These are phyloP conservation scores for Zygoascus tannicola DNA, from an alignment of 805 yeast genomes.

Conservation along the genomic window DNA sequence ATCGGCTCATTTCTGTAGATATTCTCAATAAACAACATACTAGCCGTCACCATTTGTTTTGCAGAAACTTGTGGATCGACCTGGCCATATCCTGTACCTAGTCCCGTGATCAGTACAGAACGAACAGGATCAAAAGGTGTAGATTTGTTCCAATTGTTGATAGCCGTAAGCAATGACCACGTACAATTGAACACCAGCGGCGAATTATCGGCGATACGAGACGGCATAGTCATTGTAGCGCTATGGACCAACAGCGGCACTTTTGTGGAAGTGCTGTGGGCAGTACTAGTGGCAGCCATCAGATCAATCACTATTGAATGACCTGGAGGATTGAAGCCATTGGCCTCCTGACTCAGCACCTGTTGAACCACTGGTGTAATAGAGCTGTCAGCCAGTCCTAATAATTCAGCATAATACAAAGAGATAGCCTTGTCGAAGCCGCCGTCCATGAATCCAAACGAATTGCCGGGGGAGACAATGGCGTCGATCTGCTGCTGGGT, in stretches of 20 bases:
- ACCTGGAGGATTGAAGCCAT: conserved; percentile 30
- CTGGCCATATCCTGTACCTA: conserved; percentile 36
- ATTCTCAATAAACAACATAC: conserved; percentile 8
- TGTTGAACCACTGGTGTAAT: conserved; percentile 13
- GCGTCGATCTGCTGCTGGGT: conserved; percentile 12
- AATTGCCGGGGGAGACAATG: conserved; percentile 45
- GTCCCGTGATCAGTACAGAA: conserved; percentile 30
- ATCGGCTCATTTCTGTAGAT: background rate
- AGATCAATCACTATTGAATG: conserved; percentile 28
- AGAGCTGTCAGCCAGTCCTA: conserved; percentile 9
- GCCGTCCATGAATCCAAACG: conserved; percentile 42
- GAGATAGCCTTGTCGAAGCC: conserved; percentile 40
- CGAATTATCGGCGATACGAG: conserved; percentile 6
- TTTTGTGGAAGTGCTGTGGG: conserved; percentile 14
- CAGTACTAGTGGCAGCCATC: conserved; percentile 13
- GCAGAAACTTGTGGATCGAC: conserved; percentile 27
- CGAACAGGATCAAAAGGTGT: conserved; percentile 12
- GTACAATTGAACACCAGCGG: conserved; percentile 30
- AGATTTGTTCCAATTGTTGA: conserved; percentile 10
- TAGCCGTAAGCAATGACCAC: conserved; percentile 29
- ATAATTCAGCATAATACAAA: conserved; percentile 17
- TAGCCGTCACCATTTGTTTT: conserved; percentile 29
- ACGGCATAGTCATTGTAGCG: conserved; percentile 35
- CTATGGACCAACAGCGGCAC: conserved; percentile 29
- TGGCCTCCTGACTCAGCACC: conserved; percentile 4